Evolutionary conservation across 2,329 filamentous ascomycete species (phyloP).

Genomic region (Sporothrix globosa): DNA sequence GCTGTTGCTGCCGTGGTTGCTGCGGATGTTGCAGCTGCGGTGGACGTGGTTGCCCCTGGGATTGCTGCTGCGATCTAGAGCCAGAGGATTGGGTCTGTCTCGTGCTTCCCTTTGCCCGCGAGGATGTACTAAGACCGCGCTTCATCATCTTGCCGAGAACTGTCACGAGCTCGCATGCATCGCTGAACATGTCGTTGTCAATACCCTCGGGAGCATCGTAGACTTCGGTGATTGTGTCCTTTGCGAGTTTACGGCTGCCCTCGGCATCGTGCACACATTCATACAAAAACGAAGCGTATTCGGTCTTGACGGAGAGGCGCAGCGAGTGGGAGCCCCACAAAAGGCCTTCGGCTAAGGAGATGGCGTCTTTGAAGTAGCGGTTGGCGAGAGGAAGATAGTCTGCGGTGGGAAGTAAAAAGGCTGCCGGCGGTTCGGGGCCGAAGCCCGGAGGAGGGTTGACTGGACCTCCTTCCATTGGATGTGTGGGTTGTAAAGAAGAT

Average conservation of each 20-base stretch:
- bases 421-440: constrained; percentile 56
- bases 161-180: constrained; percentile 85
- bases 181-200: constrained; percentile 93
- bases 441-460: constrained; percentile 62
- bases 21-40: not conserved
- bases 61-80: constrained; percentile 12
- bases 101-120: constrained; percentile 18
- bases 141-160: constrained; percentile 82
- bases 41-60: not conserved
- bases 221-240: constrained; percentile 83
- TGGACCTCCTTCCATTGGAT: constrained; percentile 61
- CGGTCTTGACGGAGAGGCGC: constrained; percentile 84
- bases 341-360: constrained; percentile 70
- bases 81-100: not conserved
- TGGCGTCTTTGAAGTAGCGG: constrained; percentile 77
- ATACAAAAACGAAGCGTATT: constrained; percentile 90
- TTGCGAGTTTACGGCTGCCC: constrained; percentile 74
- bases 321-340: constrained; percentile 89
- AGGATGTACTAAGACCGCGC: constrained; percentile 31
- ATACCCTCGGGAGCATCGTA: constrained; percentile 90
- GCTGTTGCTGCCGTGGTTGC: not conserved
- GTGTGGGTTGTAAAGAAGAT: constrained; percentile 53
- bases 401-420: constrained; percentile 76
- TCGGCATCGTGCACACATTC: constrained; percentile 86
- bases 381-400: constrained; percentile 85